These are phyloP conservation scores for Candida montana DNA, from an alignment of 805 yeast species.

Conservation along the genomic window DNA sequence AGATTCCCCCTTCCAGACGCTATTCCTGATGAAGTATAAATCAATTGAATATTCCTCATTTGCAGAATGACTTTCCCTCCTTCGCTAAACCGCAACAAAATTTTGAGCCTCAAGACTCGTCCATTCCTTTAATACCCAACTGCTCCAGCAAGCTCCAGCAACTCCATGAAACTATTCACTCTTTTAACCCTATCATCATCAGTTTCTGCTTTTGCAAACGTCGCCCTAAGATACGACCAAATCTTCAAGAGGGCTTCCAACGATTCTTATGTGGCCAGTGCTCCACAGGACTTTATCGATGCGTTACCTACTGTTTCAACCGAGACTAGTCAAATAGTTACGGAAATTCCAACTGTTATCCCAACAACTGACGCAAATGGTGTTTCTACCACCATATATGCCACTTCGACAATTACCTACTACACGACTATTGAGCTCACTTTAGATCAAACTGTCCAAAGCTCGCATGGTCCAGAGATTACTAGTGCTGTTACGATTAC, in stretches of 20 bases:
- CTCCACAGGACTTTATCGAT: neutral
- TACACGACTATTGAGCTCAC: slow-evolving; percentile 20
- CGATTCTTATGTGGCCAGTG: slow-evolving; percentile 4
- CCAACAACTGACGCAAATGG: slow-evolving; percentile 21
- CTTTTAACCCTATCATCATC: slow-evolving; percentile 15
- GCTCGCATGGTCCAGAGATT: neutral
- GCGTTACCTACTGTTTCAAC: slow-evolving; percentile 1
- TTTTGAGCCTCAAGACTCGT: slow-evolving; percentile 24
- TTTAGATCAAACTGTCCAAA: slow-evolving; percentile 5
- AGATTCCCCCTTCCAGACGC: neutral
- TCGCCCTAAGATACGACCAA: slow-evolving; percentile 21
- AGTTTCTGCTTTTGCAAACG: slow-evolving; percentile 20
- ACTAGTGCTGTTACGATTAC: slow-evolving; percentile 1
- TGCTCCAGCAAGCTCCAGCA: neutral
- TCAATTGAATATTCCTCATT: neutral
- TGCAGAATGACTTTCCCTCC: too few relatives aligned
- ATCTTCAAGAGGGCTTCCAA: slow-evolving; percentile 17
- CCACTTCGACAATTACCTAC: slow-evolving; percentile 15
- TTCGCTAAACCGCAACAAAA: too few relatives aligned
- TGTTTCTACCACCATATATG: slow-evolving; percentile 11
- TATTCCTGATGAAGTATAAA: too few relatives aligned
- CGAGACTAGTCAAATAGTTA: slow-evolving; percentile 11
- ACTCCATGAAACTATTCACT: slow-evolving; percentile 12
- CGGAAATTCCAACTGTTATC: slow-evolving; percentile 17
- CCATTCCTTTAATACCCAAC: slow-evolving; percentile 21